Percentiles rank a stretch among this genome's conserved stretches.
phyloP scores from a whole-genome alignment of 306 rosid genomes.

The Cotoneaster glaucophyllus region DNA sequence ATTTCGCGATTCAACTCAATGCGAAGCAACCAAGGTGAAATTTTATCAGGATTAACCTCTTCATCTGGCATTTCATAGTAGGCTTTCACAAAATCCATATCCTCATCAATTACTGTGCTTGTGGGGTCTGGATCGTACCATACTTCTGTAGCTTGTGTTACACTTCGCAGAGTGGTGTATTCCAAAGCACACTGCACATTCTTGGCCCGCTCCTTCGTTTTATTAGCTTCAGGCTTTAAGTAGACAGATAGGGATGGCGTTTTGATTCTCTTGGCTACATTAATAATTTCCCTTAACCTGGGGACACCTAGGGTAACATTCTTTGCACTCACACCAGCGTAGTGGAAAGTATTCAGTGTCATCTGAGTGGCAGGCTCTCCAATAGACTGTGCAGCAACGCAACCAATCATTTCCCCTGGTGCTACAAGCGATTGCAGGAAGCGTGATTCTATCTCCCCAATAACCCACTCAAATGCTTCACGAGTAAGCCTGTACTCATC shows the following conservation, averaged over 20 bases:
- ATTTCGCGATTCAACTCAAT: slow-evolving; percentile 95
- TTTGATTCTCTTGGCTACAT: slow-evolving; percentile 94
- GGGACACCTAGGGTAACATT: slow-evolving; percentile 98
- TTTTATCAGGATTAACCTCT: slow-evolving; percentile 86
- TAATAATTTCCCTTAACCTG: slow-evolving; percentile 92
- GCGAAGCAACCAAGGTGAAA: slow-evolving; percentile 98
- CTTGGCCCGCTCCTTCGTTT: slow-evolving; percentile 96
- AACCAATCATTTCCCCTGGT: slow-evolving; percentile 98
- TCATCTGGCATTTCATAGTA: slow-evolving; percentile 99
- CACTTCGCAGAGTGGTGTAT: slow-evolving; percentile 94
- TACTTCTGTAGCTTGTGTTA: slow-evolving; percentile 95
- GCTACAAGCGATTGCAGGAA: slow-evolving; percentile 96
- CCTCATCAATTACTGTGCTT: slow-evolving; percentile 91
- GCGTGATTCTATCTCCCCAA: slow-evolving; percentile 94
- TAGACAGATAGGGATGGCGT: slow-evolving; percentile 90
- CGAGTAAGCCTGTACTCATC: slow-evolving; percentile 97
- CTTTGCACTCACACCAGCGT: slow-evolving; percentile 99
- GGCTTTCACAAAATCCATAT: slow-evolving; percentile 81
- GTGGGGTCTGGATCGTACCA: slow-evolving; percentile 98
- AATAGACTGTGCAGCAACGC: slow-evolving; percentile 96
- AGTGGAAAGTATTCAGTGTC: slow-evolving; percentile 99
- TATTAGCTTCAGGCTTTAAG: slow-evolving; percentile 73
- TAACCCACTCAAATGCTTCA: slow-evolving; percentile 97
- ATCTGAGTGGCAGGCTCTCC: slow-evolving; percentile 99
- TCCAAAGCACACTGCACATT: slow-evolving; percentile 96